Evolutionary conservation across 768 basidiomycete species (phyloP), one percentile per base, ranked within the genome.

Genomic region (Leccinum sublutescens): DNA sequence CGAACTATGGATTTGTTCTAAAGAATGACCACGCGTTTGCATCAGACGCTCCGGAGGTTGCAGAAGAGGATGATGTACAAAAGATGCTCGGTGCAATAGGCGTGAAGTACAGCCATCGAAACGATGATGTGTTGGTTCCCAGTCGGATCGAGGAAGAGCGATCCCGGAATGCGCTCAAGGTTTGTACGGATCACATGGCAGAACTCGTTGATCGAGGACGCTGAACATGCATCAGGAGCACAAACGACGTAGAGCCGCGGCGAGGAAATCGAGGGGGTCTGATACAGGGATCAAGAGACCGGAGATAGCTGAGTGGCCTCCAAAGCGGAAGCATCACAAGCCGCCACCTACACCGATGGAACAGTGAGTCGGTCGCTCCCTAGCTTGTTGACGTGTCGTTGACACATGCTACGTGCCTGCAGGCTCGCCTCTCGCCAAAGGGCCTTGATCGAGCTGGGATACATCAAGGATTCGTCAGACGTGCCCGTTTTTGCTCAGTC

Each of bases 41-140:
- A 23, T 58, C 52, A 80, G 82, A 78, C 25, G 73, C 77, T 40
- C 75, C 80, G 27, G 64, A 77, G 58, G 60, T 68, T 12, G 68
- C 66, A 17, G 77, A 81, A 55, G 76, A 83, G 57, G 77, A 83
- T 51, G 77, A 75, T 21, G 82, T 82, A 78, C 78, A 84, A 59
- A 81, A 77, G 63, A 82, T 83, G 0, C 76, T 92, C 17, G 80
- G 77, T 57, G 77, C 79, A 8, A 78, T 84, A 27, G 89, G 88
- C 2, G 83, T 90, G 4, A 80, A 78, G 53, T 93, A 93, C 62
- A 88, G 82, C 33, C 91, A 93, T 66, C 79, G 81, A 23, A 93
- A 93, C 61, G 86, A 89, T 55, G 82, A 87, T 19, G 76, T 93
- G 14, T 76, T 93, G 14, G 77, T 79, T 8, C 82, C 86, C 4